Evolutionary conservation across 2,329 filamentous ascomycete genomes (phyloP).

Genomic region (Colletotrichum musicola): DNA sequence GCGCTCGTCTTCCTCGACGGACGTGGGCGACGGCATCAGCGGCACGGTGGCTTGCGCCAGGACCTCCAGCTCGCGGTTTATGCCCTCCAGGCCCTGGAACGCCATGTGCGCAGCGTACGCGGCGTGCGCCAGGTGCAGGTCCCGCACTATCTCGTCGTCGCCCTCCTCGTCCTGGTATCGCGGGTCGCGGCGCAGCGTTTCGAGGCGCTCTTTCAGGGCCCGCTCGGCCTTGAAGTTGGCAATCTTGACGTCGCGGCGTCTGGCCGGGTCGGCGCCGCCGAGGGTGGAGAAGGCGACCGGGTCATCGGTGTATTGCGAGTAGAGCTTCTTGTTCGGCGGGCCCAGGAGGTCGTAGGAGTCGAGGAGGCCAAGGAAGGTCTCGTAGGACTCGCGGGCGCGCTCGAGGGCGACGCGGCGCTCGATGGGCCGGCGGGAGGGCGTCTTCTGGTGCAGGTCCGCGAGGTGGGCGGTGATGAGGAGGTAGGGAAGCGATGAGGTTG

Average conservation of each 20-base stretch:
- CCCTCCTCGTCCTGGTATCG: constrained; percentile 72
- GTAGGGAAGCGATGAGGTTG: constrained; percentile 88
- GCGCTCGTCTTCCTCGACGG: constrained; percentile 60
- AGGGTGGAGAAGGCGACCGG: constrained; percentile 80
- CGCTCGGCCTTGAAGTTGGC: constrained; percentile 87
- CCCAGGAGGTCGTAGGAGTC: constrained; percentile 84
- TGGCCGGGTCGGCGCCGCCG: constrained; percentile 67
- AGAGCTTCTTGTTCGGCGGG: constrained; percentile 73
- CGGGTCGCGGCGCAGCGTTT: constrained; percentile 62
- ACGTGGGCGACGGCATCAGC: constrained; percentile 57
- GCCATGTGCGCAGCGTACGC: constrained; percentile 80
- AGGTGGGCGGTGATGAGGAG: constrained; percentile 82
- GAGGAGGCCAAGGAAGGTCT: constrained; percentile 80
- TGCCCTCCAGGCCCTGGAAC: constrained; percentile 88
- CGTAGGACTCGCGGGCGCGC: constrained; percentile 77
- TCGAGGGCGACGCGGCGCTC: constrained; percentile 75
- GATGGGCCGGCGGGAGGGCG: constrained; percentile 63
- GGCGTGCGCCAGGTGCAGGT: constrained; percentile 82
- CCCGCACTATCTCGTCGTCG: constrained; percentile 87
- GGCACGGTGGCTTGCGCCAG: constrained; percentile 78
- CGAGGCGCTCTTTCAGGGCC: constrained; percentile 84
- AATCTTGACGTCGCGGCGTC: constrained; percentile 86
- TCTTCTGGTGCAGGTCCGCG: constrained; percentile 82
- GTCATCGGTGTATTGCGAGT: constrained; percentile 79
- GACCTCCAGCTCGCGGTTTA: constrained; percentile 87